Base-by-base conservation (phyloP, 2,329 filamentous ascomycete species). In the Lecanicillium sp. region DNA sequence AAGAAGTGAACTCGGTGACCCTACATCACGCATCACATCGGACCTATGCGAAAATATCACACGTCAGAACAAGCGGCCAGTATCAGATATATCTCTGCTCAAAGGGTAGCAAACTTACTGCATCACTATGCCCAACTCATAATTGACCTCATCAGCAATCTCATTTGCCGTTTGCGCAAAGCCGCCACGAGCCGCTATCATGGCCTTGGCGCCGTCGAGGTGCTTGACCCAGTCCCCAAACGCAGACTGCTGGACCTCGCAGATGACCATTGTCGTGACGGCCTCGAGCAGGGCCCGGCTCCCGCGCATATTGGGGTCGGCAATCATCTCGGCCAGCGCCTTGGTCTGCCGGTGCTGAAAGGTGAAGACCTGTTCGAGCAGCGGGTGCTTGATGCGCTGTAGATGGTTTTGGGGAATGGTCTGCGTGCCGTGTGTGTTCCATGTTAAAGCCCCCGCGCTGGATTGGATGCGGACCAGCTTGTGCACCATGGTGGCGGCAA, bases 201-300 rank as follows among this genome's bases (percentile, higher is more conserved):
- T 42, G 25, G 39, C 34, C 11, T 40, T 40, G 10, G 44, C 44
- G 4, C 42, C 44, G 3, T 36, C 20, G 11, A 46, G 39, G 38
- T 46, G 42, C 3, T 33, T 36, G 4, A 33, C 27, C 45, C 43
- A 47, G 6, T 39, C 33, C 9, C 45, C 43, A 42, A 45, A 47
- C 11, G 39, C 31, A 11, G 43, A 47, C 17, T 47, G 45, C 17
- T 46, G 43, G 9, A 46, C 33, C 32, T 44, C 42, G 12, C 33
- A 37, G 4, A 37, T 19, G 17, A 44, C 40, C 33, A 42, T 20
- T 4, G 33, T 40, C 4, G 37, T 36, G 5, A 46, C 29, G 10
- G 27, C 31, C 14, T 33, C 36, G 17, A 44, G 32, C 3, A 42
- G 20, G n/a, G 35, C 29, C n/a, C 42, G 38, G 3, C 35, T 34